Conservation (phyloP, 352 stramenopile genomes). For the Pythium phragmiticola region DNA sequence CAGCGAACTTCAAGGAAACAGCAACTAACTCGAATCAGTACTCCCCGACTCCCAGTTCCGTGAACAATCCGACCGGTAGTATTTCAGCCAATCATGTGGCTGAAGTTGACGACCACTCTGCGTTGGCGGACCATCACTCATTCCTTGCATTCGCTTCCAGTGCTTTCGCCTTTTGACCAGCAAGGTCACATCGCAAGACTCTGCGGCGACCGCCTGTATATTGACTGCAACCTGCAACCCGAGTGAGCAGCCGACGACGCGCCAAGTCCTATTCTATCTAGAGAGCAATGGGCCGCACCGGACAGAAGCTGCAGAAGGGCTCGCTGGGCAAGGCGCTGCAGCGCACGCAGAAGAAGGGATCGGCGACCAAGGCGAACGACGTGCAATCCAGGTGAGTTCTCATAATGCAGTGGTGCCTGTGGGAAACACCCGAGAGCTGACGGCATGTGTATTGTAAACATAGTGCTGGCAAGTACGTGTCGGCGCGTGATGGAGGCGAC, state of each 20-base stretch:
- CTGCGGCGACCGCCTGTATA: neutral
- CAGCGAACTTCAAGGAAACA: neutral
- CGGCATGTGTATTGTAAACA: neutral
- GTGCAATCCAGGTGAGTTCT: conserved; percentile 62
- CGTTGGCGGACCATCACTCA: conserved; percentile 25
- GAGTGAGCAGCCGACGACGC: neutral
- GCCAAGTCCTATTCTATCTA: neutral
- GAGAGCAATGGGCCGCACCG: conserved; percentile 62
- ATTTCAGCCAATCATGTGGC: conserved; percentile 10
- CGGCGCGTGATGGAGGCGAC: conserved; percentile 76
- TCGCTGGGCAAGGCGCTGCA: conserved; percentile 74
- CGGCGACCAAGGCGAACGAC: conserved; percentile 61
- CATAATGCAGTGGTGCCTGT: neutral
- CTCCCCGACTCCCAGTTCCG: neutral
- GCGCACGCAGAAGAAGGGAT: conserved; percentile 76
- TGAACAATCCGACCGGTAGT: neutral
- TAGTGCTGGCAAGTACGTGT: conserved; percentile 83
- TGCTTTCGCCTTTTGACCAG: conserved; percentile 25
- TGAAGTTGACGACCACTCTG: neutral
- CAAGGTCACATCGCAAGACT: conserved; percentile 5
- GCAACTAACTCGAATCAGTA: neutral
- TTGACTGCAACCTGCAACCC: conserved; percentile 1
- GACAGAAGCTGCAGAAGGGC: conserved; percentile 71
- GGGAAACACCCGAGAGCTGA: neutral
- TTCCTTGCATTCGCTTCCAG: conserved; percentile 26